phyloP scores from a whole-genome alignment of 148 eudicot genomes.

The Talinum fruticosum region DNA sequence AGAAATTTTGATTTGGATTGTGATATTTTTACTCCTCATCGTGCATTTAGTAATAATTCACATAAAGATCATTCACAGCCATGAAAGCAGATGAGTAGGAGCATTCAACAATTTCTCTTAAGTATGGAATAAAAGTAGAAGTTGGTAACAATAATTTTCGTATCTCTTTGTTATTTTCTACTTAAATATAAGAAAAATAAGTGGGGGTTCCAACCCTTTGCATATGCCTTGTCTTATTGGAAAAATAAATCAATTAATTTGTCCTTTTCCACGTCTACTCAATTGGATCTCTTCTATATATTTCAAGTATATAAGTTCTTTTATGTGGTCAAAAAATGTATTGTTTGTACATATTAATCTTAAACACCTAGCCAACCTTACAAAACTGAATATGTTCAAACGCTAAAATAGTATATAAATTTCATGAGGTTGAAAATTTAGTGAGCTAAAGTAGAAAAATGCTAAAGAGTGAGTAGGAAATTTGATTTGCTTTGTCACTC shows the following conservation, averaged over 20 bases:
- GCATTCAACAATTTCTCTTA: not conserved
- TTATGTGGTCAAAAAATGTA: too few relatives aligned
- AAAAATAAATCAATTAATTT: too few relatives aligned
- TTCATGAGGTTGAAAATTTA: too few relatives aligned
- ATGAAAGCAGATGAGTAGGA: too few relatives aligned
- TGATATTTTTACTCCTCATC: too few relatives aligned
- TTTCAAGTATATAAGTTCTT: too few relatives aligned
- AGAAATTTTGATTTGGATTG: too few relatives aligned
- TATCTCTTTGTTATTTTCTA: not conserved
- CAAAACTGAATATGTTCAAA: not conserved
- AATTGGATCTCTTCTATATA: not conserved
- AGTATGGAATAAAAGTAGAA: too few relatives aligned
- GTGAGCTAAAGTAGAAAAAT: not conserved
- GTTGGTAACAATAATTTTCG: not conserved
- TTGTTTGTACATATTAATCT: not conserved
- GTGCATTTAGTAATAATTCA: too few relatives aligned
- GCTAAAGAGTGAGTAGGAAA: not conserved
- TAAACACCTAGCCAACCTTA: too few relatives aligned
- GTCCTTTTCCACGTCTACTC: not conserved
- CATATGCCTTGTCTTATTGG: not conserved
- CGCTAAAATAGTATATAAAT: not conserved
- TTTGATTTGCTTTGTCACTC: too few relatives aligned
- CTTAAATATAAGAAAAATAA: not conserved
- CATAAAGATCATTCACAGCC: too few relatives aligned
- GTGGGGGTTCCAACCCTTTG: not conserved